These are phyloP conservation scores for Bipolaris sorokiniana DNA, from an alignment of 2,329 filamentous ascomycete species.

Conservation along the genomic window DNA sequence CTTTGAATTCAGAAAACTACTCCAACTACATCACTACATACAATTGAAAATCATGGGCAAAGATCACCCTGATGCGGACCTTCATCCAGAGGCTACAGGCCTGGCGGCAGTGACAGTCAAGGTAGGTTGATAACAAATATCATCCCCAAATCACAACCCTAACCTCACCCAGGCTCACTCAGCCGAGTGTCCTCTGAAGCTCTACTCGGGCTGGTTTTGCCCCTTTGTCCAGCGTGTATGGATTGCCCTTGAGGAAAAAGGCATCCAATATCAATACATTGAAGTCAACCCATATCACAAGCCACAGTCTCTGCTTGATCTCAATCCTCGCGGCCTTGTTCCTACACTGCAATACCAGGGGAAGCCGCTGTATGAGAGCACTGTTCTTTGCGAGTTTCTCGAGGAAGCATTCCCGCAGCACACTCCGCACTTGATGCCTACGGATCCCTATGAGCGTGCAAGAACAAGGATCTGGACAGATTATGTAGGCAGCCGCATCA, in stretches of 20 bases:
- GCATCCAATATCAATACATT: constrained; percentile 73
- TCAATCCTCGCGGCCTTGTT: constrained; percentile 78
- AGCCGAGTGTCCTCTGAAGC: constrained; percentile 61
- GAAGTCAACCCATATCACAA: constrained; percentile 78
- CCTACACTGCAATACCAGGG: constrained; percentile 66
- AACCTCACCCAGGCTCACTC: constrained; percentile 34
- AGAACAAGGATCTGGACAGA: constrained; percentile 75
- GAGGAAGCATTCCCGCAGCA: constrained; percentile 69
- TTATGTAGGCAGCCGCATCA: constrained; percentile 69
- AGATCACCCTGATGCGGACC: constrained; percentile 45
- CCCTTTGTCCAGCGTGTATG: constrained; percentile 71
- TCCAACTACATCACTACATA: background rate
- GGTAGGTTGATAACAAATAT: constrained; percentile 11
- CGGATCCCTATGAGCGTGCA: constrained; percentile 68
- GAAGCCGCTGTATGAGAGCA: constrained; percentile 74
- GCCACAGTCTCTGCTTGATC: constrained; percentile 66
- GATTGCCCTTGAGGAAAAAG: constrained; percentile 76
- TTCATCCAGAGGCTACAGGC: constrained; percentile 46
- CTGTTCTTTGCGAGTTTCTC: constrained; percentile 75
- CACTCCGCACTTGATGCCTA: constrained; percentile 62
- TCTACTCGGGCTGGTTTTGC: constrained; percentile 79
- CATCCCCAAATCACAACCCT: background rate
- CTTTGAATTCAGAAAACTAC: background rate
- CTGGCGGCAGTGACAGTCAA: constrained; percentile 40
- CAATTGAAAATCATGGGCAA: constrained; percentile 32